Evolutionary conservation across 495 filamentous ascomycete genomes (phyloP), one percentile per base, ranked within the genome.

Genomic region (Wilcoxina mikolae): DNA sequence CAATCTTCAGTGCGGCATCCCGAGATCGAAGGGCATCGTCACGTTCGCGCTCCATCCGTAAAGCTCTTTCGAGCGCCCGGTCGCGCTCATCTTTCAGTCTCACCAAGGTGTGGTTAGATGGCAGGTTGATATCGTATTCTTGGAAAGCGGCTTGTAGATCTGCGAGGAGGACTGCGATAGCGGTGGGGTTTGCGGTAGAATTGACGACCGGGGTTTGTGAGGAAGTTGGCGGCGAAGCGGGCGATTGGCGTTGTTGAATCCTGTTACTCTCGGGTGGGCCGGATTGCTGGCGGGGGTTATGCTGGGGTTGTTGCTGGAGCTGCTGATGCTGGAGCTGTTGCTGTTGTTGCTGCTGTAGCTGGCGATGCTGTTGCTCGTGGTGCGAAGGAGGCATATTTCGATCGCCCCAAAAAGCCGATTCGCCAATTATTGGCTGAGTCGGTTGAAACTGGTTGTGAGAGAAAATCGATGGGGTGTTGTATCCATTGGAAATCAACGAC

Each of bases 61-160:
- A 10, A 11, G 29, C 29, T 5, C 51, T 33, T n/a, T 43, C 38
- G 4, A 54, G 23, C n/a, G 51, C 51, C 11, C 24, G 38, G 49
- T 52, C 49, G 17, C 49, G 49, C 49, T 52, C 49, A 9, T 52
- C 49, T 52, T 52, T 52, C 18, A 52, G 17, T 18, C 31, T 11
- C 15, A 38, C 15, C 26, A 52, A 18, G 27, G 46, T 29, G 24
- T 49, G 46, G 20, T 49, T 49, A 11, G 46, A 49, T 7, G 46
- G 46, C 7, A 49, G 46, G 46, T 23, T 49, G 22, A 49, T 49
- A 12, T 49, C 46, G 46, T 49, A 49, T 29, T 49, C 46, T 25
- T 49, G 46, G 25, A 49, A 49, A 2, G 46, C 46, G 46, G 46
- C 46, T 29, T 49, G 46, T 11, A 49, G 24, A 29, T 49, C 46